Base-by-base conservation (phyloP, 1,284 basidiomycete species). In the Ustilago lituana region DNA sequence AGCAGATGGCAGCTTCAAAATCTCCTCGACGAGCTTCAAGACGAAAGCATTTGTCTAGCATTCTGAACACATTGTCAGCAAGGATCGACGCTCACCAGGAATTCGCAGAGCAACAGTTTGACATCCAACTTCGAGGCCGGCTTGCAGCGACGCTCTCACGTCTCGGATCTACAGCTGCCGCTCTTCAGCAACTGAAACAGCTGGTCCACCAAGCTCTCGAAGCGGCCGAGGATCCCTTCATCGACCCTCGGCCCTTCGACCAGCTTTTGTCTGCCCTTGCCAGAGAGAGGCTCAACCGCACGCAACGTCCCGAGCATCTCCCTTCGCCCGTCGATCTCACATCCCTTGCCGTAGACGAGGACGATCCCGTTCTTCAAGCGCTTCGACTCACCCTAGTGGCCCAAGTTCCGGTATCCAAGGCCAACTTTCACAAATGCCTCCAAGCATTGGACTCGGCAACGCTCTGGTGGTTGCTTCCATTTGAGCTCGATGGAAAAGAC, bases 161-260 rank as follows among this genome's bases (percentile, higher is more conserved):
- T 8, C 38, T 55, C 8, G 54, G 50, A 22, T 44, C 51, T 10
- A 58, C 51, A 15, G 52, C 51, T 19, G 46, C 56, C 10, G 62
- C 62, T 15, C 51, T 38, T 20, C 22, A 15, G 5, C 62, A 55
- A 1, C 24, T 65, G 36, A 5, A 27, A 31, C 5, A 19, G 4
- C 12, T 65, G 2, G 62, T 58, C 5, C 12, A 51, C 15, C 26
- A 55, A 15, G 51, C 43, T 10, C 3, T 14, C 11, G 22, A 20
- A 6, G 17, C 29, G 5, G 33, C 40, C 15, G 20, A 31, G 1
- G 15, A 40, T 10, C 19, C 10, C 11, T 33, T 23, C 41, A 43
- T 63, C 40, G 66, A 69, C 27, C 66, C 55, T 3, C 47, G 66
- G 9, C 66, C 66, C 39, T 69, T 69, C 23, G 66, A 69, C 10